Conservation (phyloP, 768 basidiomycete species). For the Phlebiopsis flavidoalba region DNA sequence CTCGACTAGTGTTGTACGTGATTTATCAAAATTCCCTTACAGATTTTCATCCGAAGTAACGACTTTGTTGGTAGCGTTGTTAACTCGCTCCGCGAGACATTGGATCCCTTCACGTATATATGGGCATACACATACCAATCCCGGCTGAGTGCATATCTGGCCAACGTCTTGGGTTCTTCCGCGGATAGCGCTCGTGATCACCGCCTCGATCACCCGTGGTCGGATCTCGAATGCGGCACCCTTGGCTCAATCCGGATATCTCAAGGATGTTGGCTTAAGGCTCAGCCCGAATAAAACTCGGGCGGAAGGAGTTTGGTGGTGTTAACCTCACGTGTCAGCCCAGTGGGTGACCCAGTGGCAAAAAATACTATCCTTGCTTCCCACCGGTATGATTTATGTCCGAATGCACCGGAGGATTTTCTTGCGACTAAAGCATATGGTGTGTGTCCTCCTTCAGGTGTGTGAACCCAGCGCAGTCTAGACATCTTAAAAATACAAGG, state of each 20-base stretch:
- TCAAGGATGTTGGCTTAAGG: background rate
- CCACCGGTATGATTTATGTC: background rate
- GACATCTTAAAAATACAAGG: background rate
- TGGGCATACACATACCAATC: too few species aligned
- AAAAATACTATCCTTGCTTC: background rate
- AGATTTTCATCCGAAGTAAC: too few species aligned
- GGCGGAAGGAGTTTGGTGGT: background rate
- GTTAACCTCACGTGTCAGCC: background rate
- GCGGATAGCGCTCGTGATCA: background rate
- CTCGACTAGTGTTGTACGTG: too few species aligned
- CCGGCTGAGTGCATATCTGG: background rate
- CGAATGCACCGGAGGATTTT: background rate
- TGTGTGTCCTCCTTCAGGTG: too few species aligned
- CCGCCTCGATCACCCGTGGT: background rate
- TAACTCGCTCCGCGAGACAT: too few species aligned
- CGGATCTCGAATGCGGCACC: background rate
- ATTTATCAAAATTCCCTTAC: too few species aligned
- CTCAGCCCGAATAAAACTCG: too few species aligned
- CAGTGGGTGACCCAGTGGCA: background rate
- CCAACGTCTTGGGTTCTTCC: background rate
- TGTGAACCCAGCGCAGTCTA: too few species aligned
- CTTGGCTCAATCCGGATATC: background rate
- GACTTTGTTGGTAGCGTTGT: too few species aligned
- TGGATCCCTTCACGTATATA: too few species aligned
- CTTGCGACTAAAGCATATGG: background rate